Conservation (phyloP, 441 rosid genomes). For the Bocquillonia castaneifolia region DNA sequence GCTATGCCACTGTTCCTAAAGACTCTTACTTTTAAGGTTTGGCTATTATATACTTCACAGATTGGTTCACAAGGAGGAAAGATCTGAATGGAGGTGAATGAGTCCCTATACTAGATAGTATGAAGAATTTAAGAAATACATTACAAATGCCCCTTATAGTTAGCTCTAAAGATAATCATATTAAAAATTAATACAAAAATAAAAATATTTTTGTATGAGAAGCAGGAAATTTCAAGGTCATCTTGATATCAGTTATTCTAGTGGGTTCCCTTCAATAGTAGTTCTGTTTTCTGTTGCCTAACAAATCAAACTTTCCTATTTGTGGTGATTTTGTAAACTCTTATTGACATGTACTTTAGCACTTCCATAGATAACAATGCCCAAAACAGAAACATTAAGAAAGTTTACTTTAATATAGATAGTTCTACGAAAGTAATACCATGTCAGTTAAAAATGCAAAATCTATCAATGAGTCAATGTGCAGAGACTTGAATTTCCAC, state of each 20-base stretch:
- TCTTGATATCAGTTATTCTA: neutral
- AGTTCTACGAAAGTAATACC: neutral
- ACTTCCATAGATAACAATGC: neutral
- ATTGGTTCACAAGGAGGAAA: no score
- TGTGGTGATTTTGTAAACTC: neutral
- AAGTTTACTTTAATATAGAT: neutral
- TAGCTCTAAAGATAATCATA: no score
- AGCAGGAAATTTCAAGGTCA: neutral
- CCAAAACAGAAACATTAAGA: neutral
- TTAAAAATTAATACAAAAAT: neutral
- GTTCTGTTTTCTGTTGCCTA: neutral
- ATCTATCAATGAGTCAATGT: neutral
- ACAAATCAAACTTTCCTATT: neutral
- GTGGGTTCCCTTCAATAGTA: no score
- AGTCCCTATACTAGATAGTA: no score
- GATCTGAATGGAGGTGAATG: no score
- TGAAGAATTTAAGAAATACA: no score
- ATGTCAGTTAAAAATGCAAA: neutral
- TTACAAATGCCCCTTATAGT: no score
- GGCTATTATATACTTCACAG: no score
- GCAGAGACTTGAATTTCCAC: conserved; percentile 2
- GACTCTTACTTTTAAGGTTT: no score
- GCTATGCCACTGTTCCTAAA: no score
- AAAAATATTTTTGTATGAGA: neutral
- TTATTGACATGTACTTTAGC: neutral